These are phyloP conservation scores for Bisporella sp. DNA, from an alignment of 2,329 filamentous ascomycete genomes.

Conservation along the genomic window DNA sequence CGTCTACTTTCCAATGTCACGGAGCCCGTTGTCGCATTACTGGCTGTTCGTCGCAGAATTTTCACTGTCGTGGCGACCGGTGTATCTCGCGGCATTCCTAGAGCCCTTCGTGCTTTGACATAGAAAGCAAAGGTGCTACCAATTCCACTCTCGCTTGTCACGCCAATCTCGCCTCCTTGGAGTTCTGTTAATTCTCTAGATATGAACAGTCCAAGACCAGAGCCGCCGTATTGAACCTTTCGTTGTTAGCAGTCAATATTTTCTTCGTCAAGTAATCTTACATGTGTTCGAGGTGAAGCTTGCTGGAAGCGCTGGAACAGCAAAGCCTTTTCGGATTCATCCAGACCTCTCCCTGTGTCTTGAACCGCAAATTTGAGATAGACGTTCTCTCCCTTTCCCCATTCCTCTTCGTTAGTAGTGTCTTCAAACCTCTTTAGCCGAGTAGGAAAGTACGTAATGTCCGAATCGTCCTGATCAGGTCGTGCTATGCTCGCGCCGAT, in stretches of 20 bases:
- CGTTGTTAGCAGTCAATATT: too few relatives aligned
- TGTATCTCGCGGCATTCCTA: slow-evolving; percentile 17
- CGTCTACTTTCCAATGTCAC: slow-evolving; percentile 16
- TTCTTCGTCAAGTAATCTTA: slow-evolving; percentile 24
- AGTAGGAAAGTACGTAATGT: slow-evolving; percentile 28
- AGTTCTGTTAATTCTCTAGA: slow-evolving; percentile 71
- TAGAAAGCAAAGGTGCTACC: slow-evolving; percentile 74
- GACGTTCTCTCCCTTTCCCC: slow-evolving; percentile 65
- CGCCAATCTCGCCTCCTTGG: slow-evolving; percentile 74
- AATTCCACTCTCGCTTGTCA: slow-evolving; percentile 57
- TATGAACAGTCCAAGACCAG: slow-evolving; percentile 74
- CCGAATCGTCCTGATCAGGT: slow-evolving; percentile 41
- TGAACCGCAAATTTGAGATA: slow-evolving; percentile 68
- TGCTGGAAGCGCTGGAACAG: slow-evolving; percentile 74
- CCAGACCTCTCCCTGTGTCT: slow-evolving; percentile 71
- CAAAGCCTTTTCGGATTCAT: slow-evolving; percentile 61
- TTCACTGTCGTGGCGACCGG: slow-evolving; percentile 14
- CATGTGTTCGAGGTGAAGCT: slow-evolving; percentile 71
- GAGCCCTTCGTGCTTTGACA: slow-evolving; percentile 31
- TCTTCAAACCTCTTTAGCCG: slow-evolving; percentile 22
- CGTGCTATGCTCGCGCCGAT: slow-evolving; percentile 22
- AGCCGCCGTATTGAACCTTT: slow-evolving; percentile 61
- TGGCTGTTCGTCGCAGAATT: slow-evolving; percentile 12
- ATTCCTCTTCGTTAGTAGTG: slow-evolving; percentile 32
- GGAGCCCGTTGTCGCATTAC: slow-evolving; percentile 4